phyloP scores from a whole-genome alignment of 2,329 filamentous ascomycete genomes.

The Blastomyces silverae region DNA sequence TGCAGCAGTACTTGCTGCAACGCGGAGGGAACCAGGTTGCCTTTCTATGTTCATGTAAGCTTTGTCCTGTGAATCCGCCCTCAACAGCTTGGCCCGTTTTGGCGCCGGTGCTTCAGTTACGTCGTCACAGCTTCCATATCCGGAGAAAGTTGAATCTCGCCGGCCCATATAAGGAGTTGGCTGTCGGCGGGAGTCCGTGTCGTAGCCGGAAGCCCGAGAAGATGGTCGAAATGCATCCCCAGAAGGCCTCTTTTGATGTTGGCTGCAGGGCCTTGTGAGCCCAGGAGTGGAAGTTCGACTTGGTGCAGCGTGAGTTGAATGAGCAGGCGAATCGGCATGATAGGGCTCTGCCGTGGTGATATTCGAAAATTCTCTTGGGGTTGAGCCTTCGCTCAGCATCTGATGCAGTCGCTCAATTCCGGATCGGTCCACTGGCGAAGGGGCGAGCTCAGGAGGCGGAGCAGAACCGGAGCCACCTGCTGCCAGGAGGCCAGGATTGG shows the following conservation, averaged over 20 bases:
- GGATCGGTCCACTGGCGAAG: slow-evolving; percentile 36
- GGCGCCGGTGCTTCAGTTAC: slow-evolving; percentile 53
- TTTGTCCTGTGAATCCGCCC: slow-evolving; percentile 64
- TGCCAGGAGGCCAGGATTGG: slow-evolving; percentile 51
- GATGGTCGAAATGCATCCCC: slow-evolving; percentile 52
- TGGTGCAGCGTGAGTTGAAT: slow-evolving; percentile 31
- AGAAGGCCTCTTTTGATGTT: slow-evolving; percentile 25
- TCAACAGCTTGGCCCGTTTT: slow-evolving; percentile 73
- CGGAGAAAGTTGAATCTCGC: slow-evolving; percentile 42
- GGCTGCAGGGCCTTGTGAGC: slow-evolving; percentile 24
- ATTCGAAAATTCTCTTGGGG: slow-evolving; percentile 36
- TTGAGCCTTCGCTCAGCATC: slow-evolving; percentile 41
- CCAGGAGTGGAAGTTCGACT: slow-evolving; percentile 38
- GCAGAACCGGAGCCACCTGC: slow-evolving; percentile 23
- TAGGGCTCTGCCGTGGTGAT: slow-evolving; percentile 28
- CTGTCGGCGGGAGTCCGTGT: slow-evolving; percentile 29
- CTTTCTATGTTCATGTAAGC: slow-evolving; percentile 60
- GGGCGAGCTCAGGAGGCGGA: slow-evolving; percentile 24
- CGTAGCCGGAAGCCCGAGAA: slow-evolving; percentile 53
- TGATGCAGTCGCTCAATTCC: slow-evolving; percentile 43
- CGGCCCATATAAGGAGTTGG: slow-evolving; percentile 25
- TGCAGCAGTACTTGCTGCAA: slow-evolving; percentile 84
- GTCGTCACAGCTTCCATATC: slow-evolving; percentile 69
- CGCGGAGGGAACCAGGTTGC: slow-evolving; percentile 70
- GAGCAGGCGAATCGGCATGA: slow-evolving; percentile 36